Conservation (phyloP, 352 stramenopile species). For the Globisporangium orthogonon region DNA sequence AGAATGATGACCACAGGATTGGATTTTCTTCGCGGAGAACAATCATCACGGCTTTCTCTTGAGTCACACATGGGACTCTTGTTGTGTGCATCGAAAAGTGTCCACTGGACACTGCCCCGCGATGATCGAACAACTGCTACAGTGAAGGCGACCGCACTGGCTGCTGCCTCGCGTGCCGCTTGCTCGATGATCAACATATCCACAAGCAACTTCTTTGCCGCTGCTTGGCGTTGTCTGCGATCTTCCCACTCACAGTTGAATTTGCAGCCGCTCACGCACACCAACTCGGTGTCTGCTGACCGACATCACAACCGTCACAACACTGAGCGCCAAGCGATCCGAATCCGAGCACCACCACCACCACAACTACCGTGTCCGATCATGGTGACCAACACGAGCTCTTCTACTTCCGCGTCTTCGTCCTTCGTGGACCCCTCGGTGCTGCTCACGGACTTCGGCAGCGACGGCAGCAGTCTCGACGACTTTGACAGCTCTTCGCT, state of each 20-base stretch:
- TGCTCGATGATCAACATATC: not conserved
- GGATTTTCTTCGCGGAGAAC: not conserved
- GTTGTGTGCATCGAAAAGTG: not conserved
- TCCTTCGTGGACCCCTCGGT: not conserved
- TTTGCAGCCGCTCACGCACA: not conserved
- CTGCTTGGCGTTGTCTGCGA: not conserved
- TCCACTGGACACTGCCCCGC: not conserved
- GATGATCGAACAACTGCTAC: no score
- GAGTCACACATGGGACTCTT: not conserved
- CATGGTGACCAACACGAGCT: not conserved
- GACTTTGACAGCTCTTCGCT: not conserved
- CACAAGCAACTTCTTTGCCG: no score
- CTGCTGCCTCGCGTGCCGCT: no score
- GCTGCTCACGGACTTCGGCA: not conserved
- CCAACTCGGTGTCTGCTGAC: not conserved
- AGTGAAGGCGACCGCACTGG: no score
- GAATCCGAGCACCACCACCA: not conserved
- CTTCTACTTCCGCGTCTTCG: not conserved
- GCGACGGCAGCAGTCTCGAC: not conserved
- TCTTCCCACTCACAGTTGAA: not conserved
- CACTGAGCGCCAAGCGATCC: not conserved
- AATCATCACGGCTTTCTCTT: not conserved
- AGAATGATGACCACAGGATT: not conserved
- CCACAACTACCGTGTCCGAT: not conserved
- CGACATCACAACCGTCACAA: not conserved